Conservation (phyloP, 495 filamentous ascomycete genomes). For the Cladorrhinum samala region DNA sequence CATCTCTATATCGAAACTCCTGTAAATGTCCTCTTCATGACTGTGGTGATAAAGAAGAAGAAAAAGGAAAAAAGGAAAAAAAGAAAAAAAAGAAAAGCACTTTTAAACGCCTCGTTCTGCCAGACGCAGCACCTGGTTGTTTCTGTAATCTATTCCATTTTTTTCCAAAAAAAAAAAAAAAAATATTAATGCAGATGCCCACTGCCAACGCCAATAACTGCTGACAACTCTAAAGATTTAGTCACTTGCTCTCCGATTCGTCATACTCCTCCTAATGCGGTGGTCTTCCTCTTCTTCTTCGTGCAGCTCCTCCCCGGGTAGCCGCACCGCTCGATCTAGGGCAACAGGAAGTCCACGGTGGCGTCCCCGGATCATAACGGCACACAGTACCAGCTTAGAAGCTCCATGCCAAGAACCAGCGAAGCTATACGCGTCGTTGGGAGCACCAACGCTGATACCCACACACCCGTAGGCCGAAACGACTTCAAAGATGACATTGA, state of each 20-base stretch:
- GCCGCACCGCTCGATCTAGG: constrained; percentile 68
- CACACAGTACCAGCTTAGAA: constrained; percentile 71
- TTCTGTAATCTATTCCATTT: background rate
- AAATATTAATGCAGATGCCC: no score
- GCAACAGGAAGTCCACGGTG: constrained; percentile 78
- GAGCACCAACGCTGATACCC: constrained; percentile 68
- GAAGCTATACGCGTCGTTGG: constrained; percentile 63
- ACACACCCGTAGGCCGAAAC: constrained; percentile 83
- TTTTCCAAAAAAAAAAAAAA: no score
- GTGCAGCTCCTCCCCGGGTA: constrained; percentile 57
- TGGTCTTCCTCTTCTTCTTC: constrained; percentile 39
- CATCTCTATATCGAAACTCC: no score
- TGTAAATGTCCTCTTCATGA: no score
- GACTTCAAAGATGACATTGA: constrained; percentile 82
- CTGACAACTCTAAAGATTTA: constrained; percentile 3
- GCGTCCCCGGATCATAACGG: constrained; percentile 70
- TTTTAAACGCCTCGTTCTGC: background rate
- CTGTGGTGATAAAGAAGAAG: no score
- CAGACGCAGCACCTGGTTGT: background rate
- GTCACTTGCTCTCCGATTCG: constrained; percentile 22
- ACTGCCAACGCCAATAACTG: background rate
- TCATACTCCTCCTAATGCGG: constrained; percentile 33
- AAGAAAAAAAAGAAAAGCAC: no score
- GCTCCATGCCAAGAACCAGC: constrained; percentile 63
- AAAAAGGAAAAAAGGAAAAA: no score